These are phyloP conservation scores for Kluyveromyces nonfermentans DNA, from an alignment of 805 yeast species.

Conservation along the genomic window DNA sequence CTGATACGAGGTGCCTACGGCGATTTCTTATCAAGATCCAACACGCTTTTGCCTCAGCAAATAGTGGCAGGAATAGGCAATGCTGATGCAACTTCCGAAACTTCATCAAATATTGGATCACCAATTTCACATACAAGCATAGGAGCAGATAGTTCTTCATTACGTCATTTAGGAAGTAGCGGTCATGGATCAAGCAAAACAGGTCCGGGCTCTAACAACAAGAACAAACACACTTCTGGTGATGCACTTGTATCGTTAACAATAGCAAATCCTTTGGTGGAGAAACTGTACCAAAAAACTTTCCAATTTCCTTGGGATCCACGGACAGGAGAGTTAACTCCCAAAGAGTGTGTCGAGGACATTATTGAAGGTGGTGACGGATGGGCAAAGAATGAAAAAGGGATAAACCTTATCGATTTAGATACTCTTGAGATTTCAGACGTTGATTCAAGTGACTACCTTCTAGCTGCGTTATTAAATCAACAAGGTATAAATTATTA, in stretches of 20 bases:
- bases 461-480: conserved; percentile 3
- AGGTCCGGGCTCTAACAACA: not conserved
- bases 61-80: not conserved
- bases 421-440: conserved; percentile 24
- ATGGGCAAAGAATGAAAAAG: conserved; percentile 39
- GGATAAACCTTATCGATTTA: conserved; percentile 26
- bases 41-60: not conserved
- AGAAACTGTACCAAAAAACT: conserved; percentile 42
- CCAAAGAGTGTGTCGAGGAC: conserved; percentile 65
- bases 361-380: conserved; percentile 67
- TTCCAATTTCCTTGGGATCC: conserved; percentile 56
- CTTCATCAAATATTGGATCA: not conserved
- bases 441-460: conserved; percentile 17
- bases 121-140: not conserved
- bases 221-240: not conserved
- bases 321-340: conserved; percentile 47
- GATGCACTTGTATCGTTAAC: conserved; percentile 10
- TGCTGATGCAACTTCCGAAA: not conserved
- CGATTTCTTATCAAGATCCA: conserved; percentile 16
- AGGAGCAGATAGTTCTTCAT: not conserved
- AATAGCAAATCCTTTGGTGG: conserved; percentile 40
- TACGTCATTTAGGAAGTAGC: not conserved
- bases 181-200: not conserved
- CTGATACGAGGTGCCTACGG: conserved; percentile 31
- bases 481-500: conserved; percentile 6